Evolutionary conservation across 257 asterid genomes (phyloP).

Genomic region (Cordia subcordata): DNA sequence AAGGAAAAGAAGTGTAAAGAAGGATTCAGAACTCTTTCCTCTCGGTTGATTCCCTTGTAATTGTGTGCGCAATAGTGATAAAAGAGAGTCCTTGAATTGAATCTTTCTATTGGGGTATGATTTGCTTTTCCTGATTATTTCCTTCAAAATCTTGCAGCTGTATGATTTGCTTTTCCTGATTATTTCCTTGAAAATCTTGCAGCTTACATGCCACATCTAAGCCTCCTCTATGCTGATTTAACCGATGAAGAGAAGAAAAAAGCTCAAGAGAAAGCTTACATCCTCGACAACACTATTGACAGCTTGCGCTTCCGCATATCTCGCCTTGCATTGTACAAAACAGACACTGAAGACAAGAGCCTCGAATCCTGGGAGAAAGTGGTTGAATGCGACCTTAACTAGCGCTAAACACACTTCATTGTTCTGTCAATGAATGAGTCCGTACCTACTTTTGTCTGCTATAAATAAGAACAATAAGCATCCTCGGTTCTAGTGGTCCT

Average conservation of each 20-base stretch:
- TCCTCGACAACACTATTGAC: slow-evolving; percentile 52
- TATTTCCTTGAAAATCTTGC: slow-evolving; percentile 15
- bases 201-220: slow-evolving; percentile 98
- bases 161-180: slow-evolving; percentile 9
- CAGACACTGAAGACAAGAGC: slow-evolving; percentile 76
- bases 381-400: slow-evolving; percentile 45
- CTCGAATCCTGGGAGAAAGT: slow-evolving; percentile 89
- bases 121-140: background rate
- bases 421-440: background rate
- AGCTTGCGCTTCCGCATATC: slow-evolving; percentile 51
- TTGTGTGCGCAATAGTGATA: background rate
- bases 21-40: too few species aligned
- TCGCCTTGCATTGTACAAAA: slow-evolving; percentile 66
- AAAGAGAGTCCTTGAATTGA: too few species aligned
- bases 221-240: slow-evolving; percentile 76
- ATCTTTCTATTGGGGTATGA: too few species aligned
- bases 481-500: too few species aligned
- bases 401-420: background rate
- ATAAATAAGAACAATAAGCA: slow-evolving; percentile 22
- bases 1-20: too few species aligned
- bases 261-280: slow-evolving; percentile 63
- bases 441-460: slow-evolving; percentile 7
- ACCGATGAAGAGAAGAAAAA: slow-evolving; percentile 65
- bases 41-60: background rate
- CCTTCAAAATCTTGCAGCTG: too few species aligned